These are phyloP conservation scores for Chaetomium fimeti DNA, from an alignment of 495 filamentous ascomycete genomes.

Conservation along the genomic window DNA sequence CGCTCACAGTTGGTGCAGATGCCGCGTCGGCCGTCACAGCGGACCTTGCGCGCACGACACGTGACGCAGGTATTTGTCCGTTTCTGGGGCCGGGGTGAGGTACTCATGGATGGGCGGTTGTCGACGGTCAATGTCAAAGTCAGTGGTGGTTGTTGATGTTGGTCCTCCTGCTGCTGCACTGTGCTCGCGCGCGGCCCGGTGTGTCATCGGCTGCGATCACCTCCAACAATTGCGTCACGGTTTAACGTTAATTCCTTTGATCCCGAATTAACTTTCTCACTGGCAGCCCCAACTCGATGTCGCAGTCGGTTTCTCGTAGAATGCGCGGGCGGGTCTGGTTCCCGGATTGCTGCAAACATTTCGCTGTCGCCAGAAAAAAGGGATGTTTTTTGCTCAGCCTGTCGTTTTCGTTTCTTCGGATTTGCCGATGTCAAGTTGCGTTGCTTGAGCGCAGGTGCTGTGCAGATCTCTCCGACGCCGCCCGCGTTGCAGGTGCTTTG, in stretches of 20 bases:
- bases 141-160: too few species aligned
- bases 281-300: not conserved
- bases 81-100: conserved; percentile 35
- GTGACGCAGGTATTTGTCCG: conserved; percentile 44
- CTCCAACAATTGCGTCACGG: not conserved
- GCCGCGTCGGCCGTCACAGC: conserved; percentile 48
- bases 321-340: not conserved
- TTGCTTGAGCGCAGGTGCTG: too few species aligned
- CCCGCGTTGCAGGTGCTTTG: too few species aligned
- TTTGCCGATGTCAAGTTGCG: not conserved
- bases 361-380: conserved; percentile 1
- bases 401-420: not conserved
- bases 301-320: conserved; percentile 8
- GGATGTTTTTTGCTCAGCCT: not conserved
- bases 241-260: too few species aligned
- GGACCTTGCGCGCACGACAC: conserved; percentile 51
- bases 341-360: conserved; percentile 16
- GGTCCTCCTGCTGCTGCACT: not conserved
- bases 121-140: not conserved
- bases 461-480: too few species aligned
- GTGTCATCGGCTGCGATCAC: conserved; percentile 6
- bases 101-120: conserved; percentile 24
- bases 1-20: conserved; percentile 52
- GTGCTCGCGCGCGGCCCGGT: not conserved
- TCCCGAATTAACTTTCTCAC: not conserved